Base-by-base conservation (phyloP, 2,329 filamentous ascomycete species). In the Neocatenulostroma microsporum region DNA sequence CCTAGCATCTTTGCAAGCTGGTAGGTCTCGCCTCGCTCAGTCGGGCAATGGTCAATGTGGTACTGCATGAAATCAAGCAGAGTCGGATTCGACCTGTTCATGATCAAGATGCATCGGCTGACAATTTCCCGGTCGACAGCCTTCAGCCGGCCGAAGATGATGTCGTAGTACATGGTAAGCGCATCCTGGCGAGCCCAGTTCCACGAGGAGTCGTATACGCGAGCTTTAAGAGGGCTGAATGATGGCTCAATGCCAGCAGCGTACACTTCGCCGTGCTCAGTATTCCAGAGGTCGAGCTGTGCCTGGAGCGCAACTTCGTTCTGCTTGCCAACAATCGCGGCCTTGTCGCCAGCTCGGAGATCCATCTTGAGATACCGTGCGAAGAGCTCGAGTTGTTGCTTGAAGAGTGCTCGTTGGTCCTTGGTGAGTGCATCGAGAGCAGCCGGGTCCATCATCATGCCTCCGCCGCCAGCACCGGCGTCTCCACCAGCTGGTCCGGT, bases 381-480 rank as follows among this genome's bases (percentile, higher is more conserved):
- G 50, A 94, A 84, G 14, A 95, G 73, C 69, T 98, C 91, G 18
- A 98, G 76, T 62, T 98, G 91, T 61, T 98, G 89, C 74, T 96
- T 96, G 79, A 96, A 96, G 1, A 98, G 73, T 18, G 86, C 83
- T 46, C 83, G 80, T 65, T 98, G 91, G 57, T 96, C 91, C 63
- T 96, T 96, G 56, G 91, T 98, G 36, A 98, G 73, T 11, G 91
- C 91, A 61, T 98, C 91, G 47, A 98, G 82, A 36, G 91, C 91
- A 25, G 89, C 91, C 7, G 91, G 91, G 56, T 98, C 91, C 88
- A 98, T 96, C 85, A 98, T 94, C 91, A 98, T 96, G 58, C 88
- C 89, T 48, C 76, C 83, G 39, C 72, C 76, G 43, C 74, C 82
- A 37, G 72, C 81, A 37, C 78, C 82, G 43, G 75, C 76, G 46